Evolutionary conservation across 176 grass and related monocot genomes (phyloP).

Genomic region (Carex scoparia): DNA sequence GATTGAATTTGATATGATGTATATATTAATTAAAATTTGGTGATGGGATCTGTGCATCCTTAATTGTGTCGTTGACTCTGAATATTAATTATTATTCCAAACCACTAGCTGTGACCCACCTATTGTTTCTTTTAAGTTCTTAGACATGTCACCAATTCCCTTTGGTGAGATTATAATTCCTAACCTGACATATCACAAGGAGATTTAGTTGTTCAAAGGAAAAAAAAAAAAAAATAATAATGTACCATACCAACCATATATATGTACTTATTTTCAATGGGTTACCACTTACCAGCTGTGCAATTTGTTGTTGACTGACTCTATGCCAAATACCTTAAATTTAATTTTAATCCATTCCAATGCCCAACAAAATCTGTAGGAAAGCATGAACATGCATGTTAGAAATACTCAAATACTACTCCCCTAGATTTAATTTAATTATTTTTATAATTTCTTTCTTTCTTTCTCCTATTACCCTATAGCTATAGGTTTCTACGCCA

Average conservation of each 20-base stretch:
- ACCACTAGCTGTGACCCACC: slow-evolving; percentile 10
- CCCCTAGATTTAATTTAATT: neutral
- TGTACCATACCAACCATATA: neutral
- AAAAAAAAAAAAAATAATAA: neutral
- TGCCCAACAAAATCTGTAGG: neutral
- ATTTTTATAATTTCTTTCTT: neutral
- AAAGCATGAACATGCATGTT: neutral
- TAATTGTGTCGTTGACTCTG: slow-evolving; percentile 18
- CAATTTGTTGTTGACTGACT: neutral
- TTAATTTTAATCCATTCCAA: neutral
- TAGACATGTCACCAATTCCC: neutral
- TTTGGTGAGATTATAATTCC: neutral
- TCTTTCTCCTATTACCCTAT: neutral
- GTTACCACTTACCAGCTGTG: neutral
- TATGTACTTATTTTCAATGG: neutral
- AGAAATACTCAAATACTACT: too few relatives aligned
- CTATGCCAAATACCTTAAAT: neutral
- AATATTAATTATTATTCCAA: slow-evolving; percentile 21
- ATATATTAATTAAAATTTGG: slow-evolving; percentile 10
- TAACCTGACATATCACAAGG: neutral
- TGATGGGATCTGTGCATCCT: slow-evolving; percentile 26
- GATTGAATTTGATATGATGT: slow-evolving; percentile 16
- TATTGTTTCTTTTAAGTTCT: neutral
- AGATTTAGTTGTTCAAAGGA: neutral
- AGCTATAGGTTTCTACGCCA: neutral